Conservation (phyloP, 345 rosid genomes). For the Passiflora organensis region DNA sequence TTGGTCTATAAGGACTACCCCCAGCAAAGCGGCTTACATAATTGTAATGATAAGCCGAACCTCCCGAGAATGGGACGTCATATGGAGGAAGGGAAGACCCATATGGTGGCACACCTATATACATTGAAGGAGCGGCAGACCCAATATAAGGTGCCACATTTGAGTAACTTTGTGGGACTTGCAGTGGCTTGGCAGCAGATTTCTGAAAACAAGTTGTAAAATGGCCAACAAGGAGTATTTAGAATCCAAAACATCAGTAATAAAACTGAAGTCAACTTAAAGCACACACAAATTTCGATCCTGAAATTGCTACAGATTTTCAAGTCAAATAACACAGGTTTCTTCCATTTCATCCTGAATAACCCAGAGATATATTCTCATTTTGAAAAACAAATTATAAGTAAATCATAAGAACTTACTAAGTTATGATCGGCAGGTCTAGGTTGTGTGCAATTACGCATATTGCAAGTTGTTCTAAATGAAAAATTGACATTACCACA, state of each 20-base stretch:
- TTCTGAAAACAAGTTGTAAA: constrained; percentile 42
- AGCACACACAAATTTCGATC: no score
- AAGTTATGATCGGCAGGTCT: constrained; percentile 89
- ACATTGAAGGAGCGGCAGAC: constrained; percentile 71
- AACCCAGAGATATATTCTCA: no score
- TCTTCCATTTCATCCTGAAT: no score
- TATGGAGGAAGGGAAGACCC: constrained; percentile 89
- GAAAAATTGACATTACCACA: constrained; percentile 97
- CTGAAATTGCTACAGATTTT: no score
- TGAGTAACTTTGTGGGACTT: constrained; percentile 54
- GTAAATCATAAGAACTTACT: constrained; percentile 33
- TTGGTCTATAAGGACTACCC: constrained; percentile 79
- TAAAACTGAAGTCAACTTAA: not conserved
- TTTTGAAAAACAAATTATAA: not conserved
- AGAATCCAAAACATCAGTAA: not conserved
- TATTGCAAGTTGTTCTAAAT: constrained; percentile 93
- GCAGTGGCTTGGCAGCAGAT: constrained; percentile 71
- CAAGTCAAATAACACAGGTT: no score
- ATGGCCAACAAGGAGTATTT: not conserved
- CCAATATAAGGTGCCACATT: constrained; percentile 75
- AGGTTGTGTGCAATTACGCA: constrained; percentile 97
- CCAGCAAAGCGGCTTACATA: constrained; percentile 66
- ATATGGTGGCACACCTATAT: constrained; percentile 84
- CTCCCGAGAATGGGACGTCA: constrained; percentile 82
- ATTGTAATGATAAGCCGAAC: constrained; percentile 85